phyloP scores from a whole-genome alignment of 768 basidiomycete genomes.

The Tylopilus subfusipes region DNA sequence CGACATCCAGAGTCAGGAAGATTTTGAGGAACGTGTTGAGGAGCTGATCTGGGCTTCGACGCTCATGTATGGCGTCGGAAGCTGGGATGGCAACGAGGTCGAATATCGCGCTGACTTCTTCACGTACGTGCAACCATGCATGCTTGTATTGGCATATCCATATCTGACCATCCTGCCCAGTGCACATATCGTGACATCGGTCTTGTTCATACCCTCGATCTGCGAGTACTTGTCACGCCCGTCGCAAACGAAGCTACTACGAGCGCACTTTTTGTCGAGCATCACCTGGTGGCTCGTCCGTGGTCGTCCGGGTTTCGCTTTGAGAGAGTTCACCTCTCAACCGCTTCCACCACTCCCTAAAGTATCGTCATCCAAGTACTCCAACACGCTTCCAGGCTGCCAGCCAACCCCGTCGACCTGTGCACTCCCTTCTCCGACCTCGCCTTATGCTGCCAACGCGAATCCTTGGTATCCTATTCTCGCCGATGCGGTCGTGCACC shows the following conservation, averaged over 20 bases:
- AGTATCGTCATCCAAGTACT: conserved; percentile 18
- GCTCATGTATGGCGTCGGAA: conserved; percentile 59
- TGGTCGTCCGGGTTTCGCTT: conserved; percentile 49
- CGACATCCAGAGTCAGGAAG: conserved; percentile 33
- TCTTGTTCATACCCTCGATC: conserved; percentile 55
- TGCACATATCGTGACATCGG: conserved; percentile 68
- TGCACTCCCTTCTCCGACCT: conserved; percentile 32
- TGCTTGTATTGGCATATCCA: too few species aligned
- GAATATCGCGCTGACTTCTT: conserved; percentile 65
- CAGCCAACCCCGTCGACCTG: conserved; percentile 18
- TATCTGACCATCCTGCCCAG: conserved; percentile 34
- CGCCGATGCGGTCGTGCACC: conserved; percentile 50
- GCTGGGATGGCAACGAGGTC: conserved; percentile 37
- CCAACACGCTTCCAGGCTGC: conserved; percentile 22
- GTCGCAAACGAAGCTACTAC: conserved; percentile 53
- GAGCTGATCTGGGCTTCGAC: conserved; percentile 58
- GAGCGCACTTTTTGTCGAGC: conserved; percentile 49
- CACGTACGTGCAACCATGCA: conserved; percentile 41
- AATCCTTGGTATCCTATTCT: conserved; percentile 62
- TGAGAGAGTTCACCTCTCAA: conserved; percentile 47
- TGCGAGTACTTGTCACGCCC: conserved; percentile 52
- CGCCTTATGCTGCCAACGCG: conserved; percentile 37
- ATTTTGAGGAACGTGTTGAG: conserved; percentile 51
- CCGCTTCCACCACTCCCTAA: conserved; percentile 23
- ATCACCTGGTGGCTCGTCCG: conserved; percentile 56